phyloP scores from a whole-genome alignment of 2,329 filamentous ascomycete species.

The Pleomassaria siparia region DNA sequence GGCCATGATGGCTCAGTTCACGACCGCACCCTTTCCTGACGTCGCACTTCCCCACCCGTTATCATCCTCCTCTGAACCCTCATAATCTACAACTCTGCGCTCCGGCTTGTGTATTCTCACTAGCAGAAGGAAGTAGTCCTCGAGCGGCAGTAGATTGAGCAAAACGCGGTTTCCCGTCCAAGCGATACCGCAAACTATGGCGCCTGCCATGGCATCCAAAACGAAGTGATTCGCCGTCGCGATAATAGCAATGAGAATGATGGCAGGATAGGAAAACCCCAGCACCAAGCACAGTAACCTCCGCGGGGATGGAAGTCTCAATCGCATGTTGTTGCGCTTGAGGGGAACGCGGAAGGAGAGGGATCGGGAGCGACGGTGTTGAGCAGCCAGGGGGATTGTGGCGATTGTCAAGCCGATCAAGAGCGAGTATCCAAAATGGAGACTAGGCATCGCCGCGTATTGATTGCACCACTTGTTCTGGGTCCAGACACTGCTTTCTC shows the following conservation, averaged over 20 bases:
- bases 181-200: constrained; percentile 63
- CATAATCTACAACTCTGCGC: constrained; percentile 18
- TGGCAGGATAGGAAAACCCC: constrained; percentile 64
- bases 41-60: constrained; percentile 9
- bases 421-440: constrained; percentile 75
- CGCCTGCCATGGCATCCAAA: constrained; percentile 70
- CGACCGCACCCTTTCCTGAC: neutral
- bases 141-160: constrained; percentile 64
- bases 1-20: too few relatives aligned
- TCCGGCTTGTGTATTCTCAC: constrained; percentile 67
- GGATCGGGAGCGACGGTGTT: constrained; percentile 49
- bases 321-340: constrained; percentile 32
- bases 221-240: constrained; percentile 74
- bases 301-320: constrained; percentile 52
- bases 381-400: constrained; percentile 62
- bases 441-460: constrained; percentile 75
- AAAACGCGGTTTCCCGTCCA: constrained; percentile 60
- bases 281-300: constrained; percentile 53
- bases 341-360: constrained; percentile 34
- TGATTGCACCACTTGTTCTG: constrained; percentile 75
- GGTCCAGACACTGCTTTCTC: constrained; percentile 70
- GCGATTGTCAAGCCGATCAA: constrained; percentile 71
- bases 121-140: constrained; percentile 67
- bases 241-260: constrained; percentile 68
- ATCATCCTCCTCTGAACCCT: constrained; percentile 25